These are phyloP conservation scores for Diaporthe helianthi DNA, from an alignment of 2,329 filamentous ascomycete genomes.

Conservation along the genomic window DNA sequence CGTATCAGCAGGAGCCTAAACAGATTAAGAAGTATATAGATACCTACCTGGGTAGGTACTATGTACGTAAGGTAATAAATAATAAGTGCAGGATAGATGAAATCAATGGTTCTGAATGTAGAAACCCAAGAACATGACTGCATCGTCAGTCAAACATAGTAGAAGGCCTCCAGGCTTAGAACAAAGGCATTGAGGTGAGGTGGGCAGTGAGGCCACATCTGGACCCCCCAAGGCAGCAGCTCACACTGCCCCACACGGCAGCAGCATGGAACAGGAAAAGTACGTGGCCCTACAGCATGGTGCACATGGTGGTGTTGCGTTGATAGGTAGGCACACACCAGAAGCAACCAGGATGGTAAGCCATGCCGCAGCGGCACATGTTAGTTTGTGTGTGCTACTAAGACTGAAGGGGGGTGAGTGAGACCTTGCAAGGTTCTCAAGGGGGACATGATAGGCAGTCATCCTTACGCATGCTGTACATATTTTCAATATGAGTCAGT, in stretches of 20 bases:
- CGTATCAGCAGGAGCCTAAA: background rate
- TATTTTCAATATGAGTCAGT: background rate
- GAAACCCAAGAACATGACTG: no score
- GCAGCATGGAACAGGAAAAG: background rate
- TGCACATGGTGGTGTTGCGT: background rate
- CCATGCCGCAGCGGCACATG: background rate
- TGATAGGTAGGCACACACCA: background rate
- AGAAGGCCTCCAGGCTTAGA: background rate
- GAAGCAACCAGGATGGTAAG: background rate
- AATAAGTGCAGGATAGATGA: background rate
- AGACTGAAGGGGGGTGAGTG: background rate
- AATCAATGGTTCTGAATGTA: no score
- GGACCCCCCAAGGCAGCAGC: constrained; percentile 19
- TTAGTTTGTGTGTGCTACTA: constrained; percentile 7
- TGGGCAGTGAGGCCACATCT: background rate
- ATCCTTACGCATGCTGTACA: background rate
- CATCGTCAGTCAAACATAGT: background rate
- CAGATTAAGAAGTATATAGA: no score
- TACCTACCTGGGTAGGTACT: background rate
- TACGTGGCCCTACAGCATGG: background rate
- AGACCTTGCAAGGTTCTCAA: background rate
- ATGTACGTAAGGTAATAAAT: no score
- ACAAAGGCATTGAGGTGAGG: background rate
- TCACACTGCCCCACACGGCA: constrained; percentile 17
- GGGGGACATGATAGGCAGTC: no score